Conservation (phyloP, 768 basidiomycete genomes). For the Scleroderma bovista region DNA sequence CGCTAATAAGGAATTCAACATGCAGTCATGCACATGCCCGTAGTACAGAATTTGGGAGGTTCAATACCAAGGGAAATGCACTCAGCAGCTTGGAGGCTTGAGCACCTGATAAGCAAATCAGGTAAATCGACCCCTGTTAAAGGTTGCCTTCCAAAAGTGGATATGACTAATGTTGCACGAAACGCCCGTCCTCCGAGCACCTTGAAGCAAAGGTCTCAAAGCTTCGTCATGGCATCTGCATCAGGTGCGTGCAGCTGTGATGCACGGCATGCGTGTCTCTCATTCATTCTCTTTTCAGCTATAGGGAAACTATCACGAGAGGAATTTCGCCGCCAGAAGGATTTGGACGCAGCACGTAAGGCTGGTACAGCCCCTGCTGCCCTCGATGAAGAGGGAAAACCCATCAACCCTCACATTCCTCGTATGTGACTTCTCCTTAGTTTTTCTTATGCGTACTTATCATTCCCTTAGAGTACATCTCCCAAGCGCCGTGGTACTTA, state of each 20-base stretch:
- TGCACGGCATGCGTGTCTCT: background rate
- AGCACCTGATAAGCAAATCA: too few species aligned
- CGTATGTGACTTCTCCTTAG: slow-evolving; percentile 46
- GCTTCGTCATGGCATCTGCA: slow-evolving; percentile 34
- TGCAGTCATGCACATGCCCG: too few species aligned
- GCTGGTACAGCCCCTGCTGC: slow-evolving; percentile 97
- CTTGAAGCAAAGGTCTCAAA: too few species aligned
- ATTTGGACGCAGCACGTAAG: slow-evolving; percentile 96
- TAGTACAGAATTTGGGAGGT: too few species aligned
- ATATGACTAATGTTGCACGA: background rate
- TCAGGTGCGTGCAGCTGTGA: slow-evolving; percentile 28
- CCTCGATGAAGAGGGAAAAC: slow-evolving; percentile 88
- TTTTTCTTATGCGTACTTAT: slow-evolving; percentile 1
- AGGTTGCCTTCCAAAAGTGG: too few species aligned
- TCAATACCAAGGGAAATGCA: too few species aligned
- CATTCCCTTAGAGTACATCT: slow-evolving; percentile 79
- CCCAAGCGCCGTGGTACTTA: slow-evolving; percentile 98
- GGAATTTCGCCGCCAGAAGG: slow-evolving; percentile 92
- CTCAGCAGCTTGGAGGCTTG: too few species aligned
- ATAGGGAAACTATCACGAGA: slow-evolving; percentile 87
- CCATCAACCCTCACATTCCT: slow-evolving; percentile 99
- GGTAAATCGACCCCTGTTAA: too few species aligned
- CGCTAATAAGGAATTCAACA: too few species aligned
- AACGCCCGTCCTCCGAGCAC: too few species aligned
- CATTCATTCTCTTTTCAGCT: slow-evolving; percentile 24